A percentile compares a stretch with the other conserved stretches of the same genome.
Conservation (phyloP, 495 filamentous ascomycete species). For the Talaromyces stipitatus region DNA sequence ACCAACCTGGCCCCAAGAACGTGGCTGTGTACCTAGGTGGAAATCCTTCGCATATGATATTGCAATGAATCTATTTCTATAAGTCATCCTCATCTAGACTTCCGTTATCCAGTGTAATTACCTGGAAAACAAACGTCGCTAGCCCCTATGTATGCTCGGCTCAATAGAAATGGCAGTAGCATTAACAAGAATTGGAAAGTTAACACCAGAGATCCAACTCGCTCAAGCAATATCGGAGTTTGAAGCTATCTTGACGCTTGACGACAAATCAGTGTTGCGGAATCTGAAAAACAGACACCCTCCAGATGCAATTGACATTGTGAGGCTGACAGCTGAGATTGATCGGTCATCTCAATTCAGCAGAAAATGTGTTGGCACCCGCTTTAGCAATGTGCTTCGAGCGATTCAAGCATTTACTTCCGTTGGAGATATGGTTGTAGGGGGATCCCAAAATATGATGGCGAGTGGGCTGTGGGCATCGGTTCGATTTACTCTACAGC, state of each 20-base stretch:
- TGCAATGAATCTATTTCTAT: not conserved
- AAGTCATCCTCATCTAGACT: not conserved
- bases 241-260: slow-evolving; percentile 26
- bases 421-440: slow-evolving; percentile 16
- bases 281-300: slow-evolving; percentile 14
- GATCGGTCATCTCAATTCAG: not conserved
- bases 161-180: not conserved
- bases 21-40: not conserved
- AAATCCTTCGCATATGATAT: not conserved
- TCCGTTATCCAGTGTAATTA: not conserved
- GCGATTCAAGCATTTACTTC: not conserved
- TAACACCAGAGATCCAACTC: slow-evolving; percentile 32
- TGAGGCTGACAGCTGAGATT: not conserved
- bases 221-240: slow-evolving; percentile 31
- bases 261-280: slow-evolving; percentile 27
- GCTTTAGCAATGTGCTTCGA: not conserved
- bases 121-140: not conserved
- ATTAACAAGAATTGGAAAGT: not conserved
- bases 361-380: not conserved
- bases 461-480: slow-evolving; percentile 37
- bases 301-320: slow-evolving; percentile 12
- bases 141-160: not conserved
- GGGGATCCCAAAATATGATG: slow-evolving; percentile 36
- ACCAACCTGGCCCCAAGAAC: not conserved
- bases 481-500: slow-evolving; percentile 24